Percentiles rank a stretch among this genome's conserved stretches.
These are phyloP conservation scores for Coemansia furcata DNA, from an alignment of 192 early-diverging fungal species.

Conservation along the genomic window DNA sequence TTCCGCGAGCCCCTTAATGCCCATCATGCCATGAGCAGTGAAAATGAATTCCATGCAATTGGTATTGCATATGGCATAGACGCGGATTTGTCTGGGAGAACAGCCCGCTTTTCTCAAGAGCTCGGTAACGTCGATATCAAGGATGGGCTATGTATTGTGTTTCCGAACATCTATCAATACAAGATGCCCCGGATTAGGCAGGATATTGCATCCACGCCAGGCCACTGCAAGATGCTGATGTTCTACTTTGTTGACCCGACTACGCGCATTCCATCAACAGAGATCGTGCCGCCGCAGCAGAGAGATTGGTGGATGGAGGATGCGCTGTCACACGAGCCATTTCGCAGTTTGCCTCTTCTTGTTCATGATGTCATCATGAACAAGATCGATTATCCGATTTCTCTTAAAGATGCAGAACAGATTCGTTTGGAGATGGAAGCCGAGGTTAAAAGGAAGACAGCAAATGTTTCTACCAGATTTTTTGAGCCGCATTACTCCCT, in stretches of 20 bases:
- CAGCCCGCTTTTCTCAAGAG: conserved; percentile 29
- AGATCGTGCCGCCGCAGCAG: conserved; percentile 40
- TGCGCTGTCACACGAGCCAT: too few relatives aligned
- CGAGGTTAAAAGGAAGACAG: too few relatives aligned
- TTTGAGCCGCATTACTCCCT: too few relatives aligned
- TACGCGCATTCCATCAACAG: conserved; percentile 27
- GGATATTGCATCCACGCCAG: conserved; percentile 47
- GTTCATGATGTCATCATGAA: too few relatives aligned
- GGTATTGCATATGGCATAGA: neutral
- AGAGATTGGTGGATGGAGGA: too few relatives aligned
- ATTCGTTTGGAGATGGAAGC: too few relatives aligned
- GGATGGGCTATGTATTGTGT: conserved; percentile 23
- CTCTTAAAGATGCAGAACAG: too few relatives aligned
- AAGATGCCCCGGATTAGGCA: conserved; percentile 53
- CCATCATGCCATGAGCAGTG: neutral
- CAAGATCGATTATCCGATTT: too few relatives aligned
- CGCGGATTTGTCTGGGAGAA: conserved; percentile 15
- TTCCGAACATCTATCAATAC: conserved; percentile 58
- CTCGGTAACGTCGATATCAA: conserved; percentile 35
- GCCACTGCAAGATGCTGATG: conserved; percentile 2
- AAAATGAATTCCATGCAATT: too few relatives aligned
- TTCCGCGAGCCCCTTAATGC: neutral
- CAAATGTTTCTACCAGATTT: too few relatives aligned
- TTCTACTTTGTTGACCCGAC: too few relatives aligned
- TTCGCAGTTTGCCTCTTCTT: too few relatives aligned